Percentiles rank a stretch among this genome's conserved stretches.
Evolutionary conservation across 139 green algal species (phyloP).

Genomic region (Haematococcus lacustris): DNA sequence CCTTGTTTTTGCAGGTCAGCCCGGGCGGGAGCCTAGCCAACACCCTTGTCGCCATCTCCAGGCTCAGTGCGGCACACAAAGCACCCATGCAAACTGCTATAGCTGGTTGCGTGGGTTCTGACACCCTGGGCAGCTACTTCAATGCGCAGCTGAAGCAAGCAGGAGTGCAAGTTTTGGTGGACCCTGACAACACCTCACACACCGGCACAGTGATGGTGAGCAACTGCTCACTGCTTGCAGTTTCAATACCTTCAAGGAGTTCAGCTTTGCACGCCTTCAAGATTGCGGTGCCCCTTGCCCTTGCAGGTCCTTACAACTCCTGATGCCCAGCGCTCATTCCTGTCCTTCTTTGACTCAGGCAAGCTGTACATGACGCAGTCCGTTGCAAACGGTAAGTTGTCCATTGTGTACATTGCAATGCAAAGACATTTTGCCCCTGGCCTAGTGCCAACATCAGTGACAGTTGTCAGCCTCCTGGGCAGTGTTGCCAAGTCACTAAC

Average conservation of each 20-base stretch:
- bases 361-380: slow-evolving; percentile 26
- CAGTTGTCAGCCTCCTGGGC: no score
- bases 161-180: slow-evolving; percentile 57
- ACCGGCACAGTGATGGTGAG: slow-evolving; percentile 14
- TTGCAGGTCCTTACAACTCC: slow-evolving; percentile 73
- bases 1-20: slow-evolving; percentile 53
- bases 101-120: slow-evolving; percentile 47
- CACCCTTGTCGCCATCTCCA: slow-evolving; percentile 74
- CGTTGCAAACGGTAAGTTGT: no score
- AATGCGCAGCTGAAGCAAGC: slow-evolving; percentile 52
- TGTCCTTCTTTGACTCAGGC: slow-evolving; percentile 62
- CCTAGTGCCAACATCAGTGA: no score
- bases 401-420: no score
- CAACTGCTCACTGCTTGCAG: no score
- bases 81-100: slow-evolving; percentile 59
- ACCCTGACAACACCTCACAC: slow-evolving; percentile 11
- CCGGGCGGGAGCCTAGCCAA: slow-evolving; percentile 84
- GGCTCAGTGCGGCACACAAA: slow-evolving; percentile 45
- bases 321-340: slow-evolving; percentile 87
- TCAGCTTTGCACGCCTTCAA: slow-evolving; percentile 1
- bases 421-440: no score
- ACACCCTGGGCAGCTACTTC: slow-evolving; percentile 75
- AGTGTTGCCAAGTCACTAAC: no score
- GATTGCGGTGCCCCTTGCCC: background rate
- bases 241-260: slow-evolving; percentile 54